Evolutionary conservation across 2,329 filamentous ascomycete species (phyloP), one percentile per base, ranked within the genome.

Genomic region (Ceratocystiopsis minuta): DNA sequence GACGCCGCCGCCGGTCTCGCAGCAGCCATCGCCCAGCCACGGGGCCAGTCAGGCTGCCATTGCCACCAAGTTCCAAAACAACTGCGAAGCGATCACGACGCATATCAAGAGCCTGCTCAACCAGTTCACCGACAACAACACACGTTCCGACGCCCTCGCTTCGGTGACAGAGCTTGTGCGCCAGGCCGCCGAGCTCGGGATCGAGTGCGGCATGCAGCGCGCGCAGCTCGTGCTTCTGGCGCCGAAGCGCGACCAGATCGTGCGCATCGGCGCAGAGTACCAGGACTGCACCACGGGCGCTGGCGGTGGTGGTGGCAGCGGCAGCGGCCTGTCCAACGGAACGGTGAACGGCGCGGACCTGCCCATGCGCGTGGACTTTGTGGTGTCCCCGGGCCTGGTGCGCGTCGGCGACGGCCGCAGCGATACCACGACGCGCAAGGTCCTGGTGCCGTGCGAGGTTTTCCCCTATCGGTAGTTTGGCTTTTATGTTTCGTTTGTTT

Each of bases 131-230:
- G 37, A 35, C 34, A n/a, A 43, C 16, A 28, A 38, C 15, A 44
- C 41, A 11, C 41, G 41, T 3, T 40, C 38, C 17, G 41, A 42
- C 17, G 40, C 33, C 1, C 38, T 41, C 16, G 39, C 38, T 9
- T 33, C 38, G 12, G 38, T 48, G 9, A 16, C 41, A 6, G 37
- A 34, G 5, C 42, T 48, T 28, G 42, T 45, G 9, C 16, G 34
- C 16, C 34, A 37, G 2, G 45, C 48, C 2, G 45, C 45, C 38
- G 43, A 45, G 40, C 45, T 50, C 2, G 43, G 38, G 3, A 40
- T 48, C 13, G 46, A 50, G 40, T 47, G 43, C 17, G 48, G 48
- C 24, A 43, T 45, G 38, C 48, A 50, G 45, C 43, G 44, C 3
- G 39, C 44, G 14, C 46, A 40, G 24, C 13, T 50, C 5, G 16